A percentile compares a stretch with the other conserved stretches of the same genome.
phyloP scores from a whole-genome alignment of 306 rosid species.

The Pyrus betulifolia region DNA sequence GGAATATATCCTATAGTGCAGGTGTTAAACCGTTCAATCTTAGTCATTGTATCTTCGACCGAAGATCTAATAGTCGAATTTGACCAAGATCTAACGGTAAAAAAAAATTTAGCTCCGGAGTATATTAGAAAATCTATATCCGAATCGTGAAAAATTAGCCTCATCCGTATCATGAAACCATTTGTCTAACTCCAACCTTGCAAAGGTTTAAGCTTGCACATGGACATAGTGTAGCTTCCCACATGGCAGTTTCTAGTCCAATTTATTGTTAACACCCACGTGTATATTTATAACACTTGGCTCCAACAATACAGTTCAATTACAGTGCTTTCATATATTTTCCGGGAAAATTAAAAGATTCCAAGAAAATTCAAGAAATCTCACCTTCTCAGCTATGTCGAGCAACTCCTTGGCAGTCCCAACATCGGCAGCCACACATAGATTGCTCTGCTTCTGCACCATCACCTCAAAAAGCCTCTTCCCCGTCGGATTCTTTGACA shows the following conservation, averaged over 20 bases:
- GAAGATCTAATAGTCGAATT: too few species aligned
- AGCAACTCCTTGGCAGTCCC: conserved; percentile 75
- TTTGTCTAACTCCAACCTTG: not conserved
- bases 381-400: conserved; percentile 72
- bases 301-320: not conserved
- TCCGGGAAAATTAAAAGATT: not conserved
- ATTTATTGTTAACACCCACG: not conserved
- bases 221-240: not conserved
- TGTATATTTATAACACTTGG: not conserved
- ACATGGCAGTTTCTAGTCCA: not conserved
- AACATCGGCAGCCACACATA: conserved; percentile 88
- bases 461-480: conserved; percentile 75
- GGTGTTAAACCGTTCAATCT: too few species aligned
- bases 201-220: too few species aligned
- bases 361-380: conserved; percentile 5
- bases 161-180: not conserved
- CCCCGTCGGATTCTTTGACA: conserved; percentile 76
- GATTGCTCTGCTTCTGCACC: conserved; percentile 71
- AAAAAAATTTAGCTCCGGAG: too few species aligned
- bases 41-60: too few species aligned
- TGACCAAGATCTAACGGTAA: too few species aligned
- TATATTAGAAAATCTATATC: too few species aligned
- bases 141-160: not conserved
- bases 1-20: too few species aligned
- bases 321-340: not conserved